A percentile compares a stretch with the other conserved stretches of the same genome.
phyloP scores from a whole-genome alignment of 2,329 filamentous ascomycete species.

The Fusarium algeriense region DNA sequence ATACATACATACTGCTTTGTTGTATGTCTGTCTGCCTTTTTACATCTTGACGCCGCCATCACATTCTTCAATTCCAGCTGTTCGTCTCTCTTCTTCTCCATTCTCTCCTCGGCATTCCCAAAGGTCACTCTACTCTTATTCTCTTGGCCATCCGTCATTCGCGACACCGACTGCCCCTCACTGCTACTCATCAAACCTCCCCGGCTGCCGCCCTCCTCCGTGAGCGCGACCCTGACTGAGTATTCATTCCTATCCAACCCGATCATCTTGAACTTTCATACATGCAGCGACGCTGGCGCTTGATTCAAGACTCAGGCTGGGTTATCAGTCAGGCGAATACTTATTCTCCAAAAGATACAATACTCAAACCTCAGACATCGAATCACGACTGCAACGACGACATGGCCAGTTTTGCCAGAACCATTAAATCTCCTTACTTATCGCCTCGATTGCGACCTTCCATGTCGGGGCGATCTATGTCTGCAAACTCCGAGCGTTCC shows the following conservation, averaged over 20 bases:
- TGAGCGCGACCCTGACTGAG: slow-evolving; percentile 6
- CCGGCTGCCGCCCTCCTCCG: slow-evolving; percentile 15
- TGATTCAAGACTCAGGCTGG: slow-evolving; percentile 39
- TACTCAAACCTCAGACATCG: slow-evolving; percentile 23
- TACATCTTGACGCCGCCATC: slow-evolving; percentile 18
- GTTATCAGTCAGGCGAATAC: slow-evolving; percentile 31
- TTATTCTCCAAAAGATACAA: slow-evolving; percentile 19
- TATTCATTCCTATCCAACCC: slow-evolving; percentile 14
- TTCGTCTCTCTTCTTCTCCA: neutral
- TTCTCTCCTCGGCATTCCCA: slow-evolving; percentile 18
- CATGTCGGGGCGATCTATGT: slow-evolving; percentile 59
- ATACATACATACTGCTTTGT: neutral
- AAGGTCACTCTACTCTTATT: slow-evolving; percentile 20
- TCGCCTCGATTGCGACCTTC: slow-evolving; percentile 59
- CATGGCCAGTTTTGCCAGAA: slow-evolving; percentile 64
- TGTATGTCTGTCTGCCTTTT: neutral
- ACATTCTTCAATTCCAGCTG: slow-evolving; percentile 30
- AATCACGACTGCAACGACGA: slow-evolving; percentile 24
- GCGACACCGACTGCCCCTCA: slow-evolving; percentile 25
- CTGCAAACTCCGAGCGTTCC: slow-evolving; percentile 60
- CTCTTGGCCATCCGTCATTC: slow-evolving; percentile 19
- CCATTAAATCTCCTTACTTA: slow-evolving; percentile 62
- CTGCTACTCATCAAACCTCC: slow-evolving; percentile 20
- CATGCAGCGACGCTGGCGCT: slow-evolving; percentile 41
- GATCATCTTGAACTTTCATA: slow-evolving; percentile 11